Conservation (phyloP, 2,329 filamentous ascomycete genomes). For the Bimuria novae-zelandiae region DNA sequence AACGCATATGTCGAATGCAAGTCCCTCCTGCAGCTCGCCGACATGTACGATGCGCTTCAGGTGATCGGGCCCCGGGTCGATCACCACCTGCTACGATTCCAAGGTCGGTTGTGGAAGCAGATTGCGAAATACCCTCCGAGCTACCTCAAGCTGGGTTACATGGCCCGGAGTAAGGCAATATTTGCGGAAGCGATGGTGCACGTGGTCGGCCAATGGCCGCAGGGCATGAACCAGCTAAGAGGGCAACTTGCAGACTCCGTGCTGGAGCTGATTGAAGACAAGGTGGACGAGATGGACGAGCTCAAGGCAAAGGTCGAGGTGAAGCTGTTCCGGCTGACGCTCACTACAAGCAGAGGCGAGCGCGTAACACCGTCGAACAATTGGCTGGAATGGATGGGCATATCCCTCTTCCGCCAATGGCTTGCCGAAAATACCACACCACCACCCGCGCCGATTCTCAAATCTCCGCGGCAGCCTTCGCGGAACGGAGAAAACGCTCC, state of each 20-base stretch:
- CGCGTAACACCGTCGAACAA: slow-evolving; percentile 77
- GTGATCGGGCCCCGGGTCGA: slow-evolving; percentile 90
- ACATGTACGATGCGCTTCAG: slow-evolving; percentile 88
- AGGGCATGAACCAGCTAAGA: slow-evolving; percentile 76
- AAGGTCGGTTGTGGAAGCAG: slow-evolving; percentile 89
- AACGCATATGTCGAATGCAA: slow-evolving; percentile 95
- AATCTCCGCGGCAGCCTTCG: slow-evolving; percentile 47
- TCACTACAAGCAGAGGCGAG: slow-evolving; percentile 80
- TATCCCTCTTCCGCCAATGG: slow-evolving; percentile 90
- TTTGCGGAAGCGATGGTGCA: slow-evolving; percentile 84
- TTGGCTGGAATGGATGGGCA: slow-evolving; percentile 87
- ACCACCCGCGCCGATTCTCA: slow-evolving; percentile 60
- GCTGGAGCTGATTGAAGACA: slow-evolving; percentile 90
- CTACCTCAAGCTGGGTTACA: slow-evolving; percentile 86
- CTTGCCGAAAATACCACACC: slow-evolving; percentile 87
- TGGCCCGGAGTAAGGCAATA: slow-evolving; percentile 78
- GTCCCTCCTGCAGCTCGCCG: slow-evolving; percentile 82
- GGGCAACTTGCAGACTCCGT: slow-evolving; percentile 72
- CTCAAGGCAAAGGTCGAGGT: slow-evolving; percentile 78
- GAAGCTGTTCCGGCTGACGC: slow-evolving; percentile 77
- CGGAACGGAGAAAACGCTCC: slow-evolving; percentile 26
- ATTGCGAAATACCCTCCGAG: slow-evolving; percentile 94
- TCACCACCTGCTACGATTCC: slow-evolving; percentile 91
- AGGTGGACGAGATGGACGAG: slow-evolving; percentile 89
- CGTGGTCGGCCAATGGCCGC: slow-evolving; percentile 92